Conservation (phyloP, 805 yeast genomes). For the Saccharomycopsis sp. region DNA sequence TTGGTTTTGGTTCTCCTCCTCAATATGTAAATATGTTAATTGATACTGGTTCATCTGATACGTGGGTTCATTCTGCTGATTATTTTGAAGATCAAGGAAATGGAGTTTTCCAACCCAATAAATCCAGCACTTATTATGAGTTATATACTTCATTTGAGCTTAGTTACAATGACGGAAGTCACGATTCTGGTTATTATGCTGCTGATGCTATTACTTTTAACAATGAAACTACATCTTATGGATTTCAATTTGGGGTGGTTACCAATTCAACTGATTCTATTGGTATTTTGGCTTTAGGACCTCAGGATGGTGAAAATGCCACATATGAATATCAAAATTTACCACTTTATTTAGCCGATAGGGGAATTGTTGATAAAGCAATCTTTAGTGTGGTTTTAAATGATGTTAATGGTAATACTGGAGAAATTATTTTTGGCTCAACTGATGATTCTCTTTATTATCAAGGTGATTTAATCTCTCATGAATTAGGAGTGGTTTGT, state of each 20-base stretch:
- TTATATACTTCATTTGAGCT: conserved; percentile 29
- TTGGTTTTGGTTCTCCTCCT: conserved; percentile 34
- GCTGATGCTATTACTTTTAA: conserved; percentile 6
- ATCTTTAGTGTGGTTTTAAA: conserved; percentile 6
- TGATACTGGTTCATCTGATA: conserved; percentile 41
- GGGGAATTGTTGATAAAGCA: conserved; percentile 2
- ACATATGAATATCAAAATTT: conserved; percentile 5
- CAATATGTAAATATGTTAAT: conserved; percentile 32
- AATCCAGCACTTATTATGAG: conserved; percentile 26
- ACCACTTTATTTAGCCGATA: conserved; percentile 3
- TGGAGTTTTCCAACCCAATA: conserved; percentile 28
- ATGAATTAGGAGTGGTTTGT: conserved; percentile 4
- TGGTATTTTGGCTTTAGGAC: conserved; percentile 12
- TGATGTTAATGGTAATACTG: neutral
- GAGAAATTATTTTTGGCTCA: conserved; percentile 8
- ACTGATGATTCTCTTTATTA: conserved; percentile 4
- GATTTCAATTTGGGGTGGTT: conserved; percentile 11
- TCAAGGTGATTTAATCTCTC: conserved; percentile 3
- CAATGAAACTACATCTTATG: conserved; percentile 4
- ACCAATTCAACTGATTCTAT: neutral
- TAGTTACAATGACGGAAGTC: conserved; percentile 39
- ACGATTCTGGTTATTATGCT: conserved; percentile 37
- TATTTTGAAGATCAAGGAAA: too few species aligned
- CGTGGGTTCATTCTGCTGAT: conserved; percentile 30
- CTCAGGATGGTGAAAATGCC: conserved; percentile 4